These are phyloP conservation scores for Sextonia rubra DNA, from an alignment of 164 flowering plant species.

Conservation along the genomic window DNA sequence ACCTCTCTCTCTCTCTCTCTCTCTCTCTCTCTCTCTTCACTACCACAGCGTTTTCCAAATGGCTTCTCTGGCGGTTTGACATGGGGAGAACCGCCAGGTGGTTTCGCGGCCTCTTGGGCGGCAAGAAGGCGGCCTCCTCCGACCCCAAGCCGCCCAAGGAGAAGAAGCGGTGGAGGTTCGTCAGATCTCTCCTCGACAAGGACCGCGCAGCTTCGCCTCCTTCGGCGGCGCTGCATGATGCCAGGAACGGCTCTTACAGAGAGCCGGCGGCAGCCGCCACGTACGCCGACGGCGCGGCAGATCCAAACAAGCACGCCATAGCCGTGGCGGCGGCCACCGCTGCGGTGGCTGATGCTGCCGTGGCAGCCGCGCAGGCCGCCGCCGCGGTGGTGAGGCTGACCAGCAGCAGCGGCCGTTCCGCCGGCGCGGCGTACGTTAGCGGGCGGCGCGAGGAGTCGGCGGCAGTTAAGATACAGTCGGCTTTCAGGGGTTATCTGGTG, in stretches of 20 bases:
- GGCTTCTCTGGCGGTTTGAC: not conserved
- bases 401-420: constrained; percentile 38
- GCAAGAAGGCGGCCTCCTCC: constrained; percentile 15
- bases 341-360: constrained; percentile 54
- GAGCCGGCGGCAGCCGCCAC: not conserved
- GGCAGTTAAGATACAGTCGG: constrained; percentile 66
- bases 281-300: constrained; percentile 15
- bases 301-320: constrained; percentile 51
- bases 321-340: constrained; percentile 61
- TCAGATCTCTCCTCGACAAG: constrained; percentile 37
- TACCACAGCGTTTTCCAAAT: not conserved
- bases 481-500: constrained; percentile 84
- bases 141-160: constrained; percentile 18
- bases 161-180: constrained; percentile 59
- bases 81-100: constrained; percentile 66
- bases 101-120: constrained; percentile 46
- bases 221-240: not conserved
- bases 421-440: not conserved
- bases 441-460: constrained; percentile 31
- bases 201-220: constrained; percentile 5
- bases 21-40: constrained; percentile 1
- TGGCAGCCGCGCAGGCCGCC: constrained; percentile 57
- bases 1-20: not conserved
- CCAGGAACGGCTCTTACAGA: constrained; percentile 9
- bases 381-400: constrained; percentile 55